Evolutionary conservation across 805 yeast species (phyloP), one percentile per base, ranked within the genome.

Genomic region (Saitoella complicata): DNA sequence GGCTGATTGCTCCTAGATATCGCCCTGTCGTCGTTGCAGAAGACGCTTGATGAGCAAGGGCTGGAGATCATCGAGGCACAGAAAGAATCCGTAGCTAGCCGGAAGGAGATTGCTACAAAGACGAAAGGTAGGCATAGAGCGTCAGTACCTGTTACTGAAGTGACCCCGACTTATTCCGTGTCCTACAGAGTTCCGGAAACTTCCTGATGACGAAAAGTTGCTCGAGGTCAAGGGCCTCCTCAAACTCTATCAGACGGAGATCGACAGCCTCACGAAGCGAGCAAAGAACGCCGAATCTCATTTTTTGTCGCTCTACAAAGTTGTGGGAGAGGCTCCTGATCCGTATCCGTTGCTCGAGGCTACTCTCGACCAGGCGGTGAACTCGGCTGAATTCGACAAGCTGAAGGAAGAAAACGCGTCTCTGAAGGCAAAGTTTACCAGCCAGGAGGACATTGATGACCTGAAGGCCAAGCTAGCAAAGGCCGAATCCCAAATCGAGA

Each of bases 241-340:
- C 49, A 76, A 76, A 56, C 67, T 75, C 39, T 88, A 91, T 57
- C 98, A 88, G 61, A 73, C 77, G 46, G 96, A 86, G 57, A 82
- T 88, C 54, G 98, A 88, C 58, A 65, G 69, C 38, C 66, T 88
- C 51, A 83, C 95, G 1, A 74, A 75, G 51, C 75, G 91, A 50
- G 76, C 83, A 45, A 84, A 87, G 56, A 66, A 61, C 39, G 75
- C 82, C 1, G 97, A 91, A 55, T 66, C 70, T 36, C 69, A 76
- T 32, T 80, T 91, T 55, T 73, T 86, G 58, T 75, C 77, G 12
- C 67, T 83, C 21, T 88, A 88, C 64, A 67, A 83, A 45, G 67
- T 75, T 10, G 64, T 88, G 5, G 83, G 86, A 5, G 95, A 87
- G 58, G 87, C 93, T 0, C 96, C 96, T 0, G 96, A 88, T 63